Conservation (phyloP, 352 stramenopile species). For the Phytopythium vexans region DNA sequence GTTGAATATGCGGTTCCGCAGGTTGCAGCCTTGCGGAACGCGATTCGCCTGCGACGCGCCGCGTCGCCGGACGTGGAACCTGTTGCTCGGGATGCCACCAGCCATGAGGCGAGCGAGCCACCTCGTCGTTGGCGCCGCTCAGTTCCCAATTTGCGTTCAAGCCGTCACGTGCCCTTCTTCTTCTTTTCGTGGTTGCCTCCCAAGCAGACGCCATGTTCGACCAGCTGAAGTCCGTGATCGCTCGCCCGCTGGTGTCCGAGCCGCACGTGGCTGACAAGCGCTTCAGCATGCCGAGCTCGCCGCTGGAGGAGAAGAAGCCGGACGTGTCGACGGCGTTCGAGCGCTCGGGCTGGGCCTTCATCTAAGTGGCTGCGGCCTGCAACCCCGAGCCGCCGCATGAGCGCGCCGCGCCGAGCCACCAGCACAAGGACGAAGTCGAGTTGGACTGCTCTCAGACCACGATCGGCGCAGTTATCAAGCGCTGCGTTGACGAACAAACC, state of each 20-base stretch:
- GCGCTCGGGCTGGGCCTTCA: constrained; percentile 72
- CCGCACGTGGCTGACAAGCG: constrained; percentile 32
- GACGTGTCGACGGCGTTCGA: constrained; percentile 74
- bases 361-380: constrained; percentile 26
- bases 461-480: too few relatives aligned
- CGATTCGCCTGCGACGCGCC: constrained; percentile 9
- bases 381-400: background rate
- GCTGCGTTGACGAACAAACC: too few relatives aligned
- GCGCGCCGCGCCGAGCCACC: too few relatives aligned
- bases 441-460: too few relatives aligned
- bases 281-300: constrained; percentile 20
- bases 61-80: constrained; percentile 6
- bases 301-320: constrained; percentile 32
- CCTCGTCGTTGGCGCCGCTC: constrained; percentile 4
- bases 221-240: constrained; percentile 68
- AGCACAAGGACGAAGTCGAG: too few relatives aligned
- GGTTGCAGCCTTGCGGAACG: background rate
- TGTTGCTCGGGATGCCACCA: background rate
- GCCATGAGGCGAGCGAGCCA: background rate
- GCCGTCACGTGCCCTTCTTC: constrained; percentile 8
- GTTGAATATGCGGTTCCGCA: too few relatives aligned
- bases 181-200: background rate
- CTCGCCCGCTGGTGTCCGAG: constrained; percentile 25
- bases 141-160: constrained; percentile 43
- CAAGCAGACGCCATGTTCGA: constrained; percentile 44